These are phyloP conservation scores for Theileria parva DNA, from an alignment of 169 alveolate species.

Conservation along the genomic window DNA sequence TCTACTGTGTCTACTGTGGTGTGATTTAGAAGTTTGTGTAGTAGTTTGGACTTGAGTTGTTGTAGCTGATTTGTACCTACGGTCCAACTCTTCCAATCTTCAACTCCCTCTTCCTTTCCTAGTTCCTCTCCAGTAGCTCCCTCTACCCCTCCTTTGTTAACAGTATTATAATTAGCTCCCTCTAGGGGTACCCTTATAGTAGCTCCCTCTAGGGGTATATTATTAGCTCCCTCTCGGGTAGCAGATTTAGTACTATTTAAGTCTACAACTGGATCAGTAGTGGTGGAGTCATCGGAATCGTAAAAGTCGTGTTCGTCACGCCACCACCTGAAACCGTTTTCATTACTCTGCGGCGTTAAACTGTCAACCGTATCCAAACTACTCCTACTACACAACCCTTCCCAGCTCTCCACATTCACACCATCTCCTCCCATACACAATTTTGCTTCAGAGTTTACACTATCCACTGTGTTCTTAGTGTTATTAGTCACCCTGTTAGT, in stretches of 20 bases:
- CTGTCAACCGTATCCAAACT: constrained; percentile 7
- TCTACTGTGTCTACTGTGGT: background rate
- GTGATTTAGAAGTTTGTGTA: background rate
- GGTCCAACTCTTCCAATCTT: constrained; percentile 19
- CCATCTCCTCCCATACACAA: too few relatives aligned
- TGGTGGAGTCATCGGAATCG: background rate
- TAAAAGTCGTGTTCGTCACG: constrained; percentile 30
- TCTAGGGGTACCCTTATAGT: background rate
- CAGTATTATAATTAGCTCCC: background rate
- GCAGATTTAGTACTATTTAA: too few relatives aligned
- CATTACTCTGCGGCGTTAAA: background rate
- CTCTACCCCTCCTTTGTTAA: background rate
- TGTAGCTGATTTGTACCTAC: background rate
- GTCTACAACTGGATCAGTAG: too few relatives aligned
- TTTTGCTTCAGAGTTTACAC: too few relatives aligned
- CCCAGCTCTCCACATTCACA: background rate
- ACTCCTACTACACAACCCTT: background rate
- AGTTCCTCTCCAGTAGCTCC: too few relatives aligned
- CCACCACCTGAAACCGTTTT: constrained; percentile 64
- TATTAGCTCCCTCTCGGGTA: too few relatives aligned
- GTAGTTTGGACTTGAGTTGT: background rate
- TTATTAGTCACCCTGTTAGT: background rate
- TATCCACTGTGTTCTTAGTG: too few relatives aligned
- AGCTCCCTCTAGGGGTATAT: too few relatives aligned
- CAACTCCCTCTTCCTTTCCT: too few relatives aligned